These are phyloP conservation scores for Begonia loranthoides DNA, from an alignment of 306 rosid species.

Conservation along the genomic window DNA sequence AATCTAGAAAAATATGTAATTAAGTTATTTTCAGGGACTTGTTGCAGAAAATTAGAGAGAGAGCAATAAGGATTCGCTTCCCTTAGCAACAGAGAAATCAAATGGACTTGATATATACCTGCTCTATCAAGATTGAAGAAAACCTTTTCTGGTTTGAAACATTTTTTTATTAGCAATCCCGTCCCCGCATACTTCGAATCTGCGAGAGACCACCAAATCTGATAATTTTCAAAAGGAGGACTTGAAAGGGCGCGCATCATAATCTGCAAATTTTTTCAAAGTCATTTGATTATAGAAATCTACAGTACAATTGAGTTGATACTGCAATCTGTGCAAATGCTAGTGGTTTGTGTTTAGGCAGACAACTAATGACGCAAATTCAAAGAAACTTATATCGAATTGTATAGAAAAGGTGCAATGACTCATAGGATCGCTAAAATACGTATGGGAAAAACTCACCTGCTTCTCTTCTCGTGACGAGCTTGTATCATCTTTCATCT, in stretches of 20 bases:
- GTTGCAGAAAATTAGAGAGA: too few relatives aligned
- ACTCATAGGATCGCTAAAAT: too few relatives aligned
- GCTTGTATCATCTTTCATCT: conserved; percentile 74
- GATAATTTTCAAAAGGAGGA: conserved; percentile 67
- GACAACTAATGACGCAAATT: too few relatives aligned
- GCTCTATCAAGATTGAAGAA: conserved; percentile 76
- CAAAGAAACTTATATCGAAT: too few relatives aligned
- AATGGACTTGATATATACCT: conserved; percentile 25
- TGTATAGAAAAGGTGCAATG: too few relatives aligned
- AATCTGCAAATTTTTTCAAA: conserved; percentile 37
- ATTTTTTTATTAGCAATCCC: conserved; percentile 69
- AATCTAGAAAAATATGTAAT: too few relatives aligned
- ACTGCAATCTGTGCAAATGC: neutral
- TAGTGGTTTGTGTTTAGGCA: neutral
- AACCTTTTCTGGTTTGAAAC: conserved; percentile 61
- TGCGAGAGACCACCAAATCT: conserved; percentile 94
- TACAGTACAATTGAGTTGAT: neutral
- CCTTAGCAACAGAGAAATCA: too few relatives aligned
- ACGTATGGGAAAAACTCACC: conserved; percentile 23
- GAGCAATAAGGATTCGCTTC: too few relatives aligned
- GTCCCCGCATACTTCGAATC: conserved; percentile 98
- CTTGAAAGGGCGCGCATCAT: conserved; percentile 78
- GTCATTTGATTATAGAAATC: neutral
- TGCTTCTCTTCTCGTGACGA: conserved; percentile 69
- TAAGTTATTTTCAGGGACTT: too few relatives aligned